Conservation (phyloP, 176 grass and related monocot genomes). For the maize (Zea mays) region Zm-B73-REFERENCE-NAM-5.0 NC_050097.1:242698001-242698500, state of each 20-base stretch:
- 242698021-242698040: slow-evolving; percentile 81
- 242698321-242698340: not conserved
- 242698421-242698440: not conserved
- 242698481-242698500: no score
- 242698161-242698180: not conserved
- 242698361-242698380: not conserved
- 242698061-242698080: slow-evolving; percentile 61
- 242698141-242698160: slow-evolving; percentile 51
- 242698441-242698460: not conserved
- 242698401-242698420: not conserved
- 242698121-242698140: slow-evolving; percentile 79
- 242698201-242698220: not conserved
- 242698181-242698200: not conserved
- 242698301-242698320: not conserved
- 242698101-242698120: slow-evolving; percentile 80
- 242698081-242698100: slow-evolving; percentile 84
- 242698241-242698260: not conserved
- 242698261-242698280: not conserved
- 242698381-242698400: not conserved
- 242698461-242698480: not conserved
- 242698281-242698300: not conserved
- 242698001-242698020: not conserved
- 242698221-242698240: not conserved
- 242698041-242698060: slow-evolving; percentile 80
- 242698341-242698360: not conserved